Base-by-base conservation (phyloP, 352 stramenopile genomes). In the Phytophthora pisi region DNA sequence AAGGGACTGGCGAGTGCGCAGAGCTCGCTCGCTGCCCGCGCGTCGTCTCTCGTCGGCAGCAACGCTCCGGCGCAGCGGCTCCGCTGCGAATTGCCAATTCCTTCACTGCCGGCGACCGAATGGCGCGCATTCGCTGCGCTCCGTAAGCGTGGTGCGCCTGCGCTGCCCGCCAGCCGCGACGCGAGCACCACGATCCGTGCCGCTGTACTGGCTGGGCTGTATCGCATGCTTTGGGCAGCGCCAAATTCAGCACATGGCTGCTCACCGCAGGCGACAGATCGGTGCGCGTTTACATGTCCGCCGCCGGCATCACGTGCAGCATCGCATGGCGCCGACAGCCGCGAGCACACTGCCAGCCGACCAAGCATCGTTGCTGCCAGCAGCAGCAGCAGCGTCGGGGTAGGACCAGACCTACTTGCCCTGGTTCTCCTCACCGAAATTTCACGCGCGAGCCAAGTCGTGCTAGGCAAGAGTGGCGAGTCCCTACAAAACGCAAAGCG, bases 351-450 rank as follows among this genome's bases (percentile, higher is more conserved):
- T 16, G 36, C 36, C 20, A 20, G 20, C 20, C 20, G 20, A 20
- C 20, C 20, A 20, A 20, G 20, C 20, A 20, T 20, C 20, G 20
- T 20, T 20, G 20, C 20, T 20, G 20, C 20, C 38, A 46, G 38
- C 40, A 7, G 40, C 16, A 47, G 40, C 16, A 20, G 7, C 40
- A 15, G 40, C 15, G 40, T 47, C 40, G 4, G 15, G 45, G 57
- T 64, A 57, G 46, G 46, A 66, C 50, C 47, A 64, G 47, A 42
- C 31, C 49, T 36, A 24, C 38, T 49, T 49, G 31, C 36, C 40
- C 38, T 52, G 40, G 26, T 66, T 66, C 5, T 66, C 45, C 57
- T 47, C 58, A 51, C 34, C 58, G 49, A 66, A 66, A 60, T 59
- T 59, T 59, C 49, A 26, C 34, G 46, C 38, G 15, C 11, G 31